These are phyloP conservation scores for Calycina herbarum DNA, from an alignment of 2,329 filamentous ascomycete species.

Conservation along the genomic window DNA sequence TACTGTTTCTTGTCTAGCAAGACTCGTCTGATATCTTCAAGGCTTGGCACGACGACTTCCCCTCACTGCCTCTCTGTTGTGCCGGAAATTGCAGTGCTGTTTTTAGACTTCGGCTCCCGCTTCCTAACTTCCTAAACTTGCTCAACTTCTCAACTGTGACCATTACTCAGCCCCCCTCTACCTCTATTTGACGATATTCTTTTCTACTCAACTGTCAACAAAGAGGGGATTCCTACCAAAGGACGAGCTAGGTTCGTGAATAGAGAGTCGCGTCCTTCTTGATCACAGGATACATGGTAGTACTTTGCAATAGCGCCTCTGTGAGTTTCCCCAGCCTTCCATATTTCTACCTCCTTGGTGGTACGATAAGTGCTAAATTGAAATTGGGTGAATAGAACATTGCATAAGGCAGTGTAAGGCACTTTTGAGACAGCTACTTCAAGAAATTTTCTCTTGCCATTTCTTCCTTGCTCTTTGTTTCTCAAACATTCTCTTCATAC, in stretches of 20 bases:
- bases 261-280: not conserved
- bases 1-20: not conserved
- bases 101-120: too few relatives aligned
- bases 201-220: not conserved
- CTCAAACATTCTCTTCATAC: too few relatives aligned
- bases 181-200: not conserved
- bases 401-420: not conserved
- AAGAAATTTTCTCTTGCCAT: too few relatives aligned
- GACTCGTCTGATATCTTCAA: not conserved
- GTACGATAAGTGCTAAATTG: not conserved
- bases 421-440: not conserved
- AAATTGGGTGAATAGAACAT: not conserved
- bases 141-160: not conserved
- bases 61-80: not conserved
- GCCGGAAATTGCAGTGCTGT: not conserved
- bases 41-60: not conserved
- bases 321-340: not conserved
- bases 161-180: not conserved
- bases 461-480: too few relatives aligned
- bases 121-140: not conserved
- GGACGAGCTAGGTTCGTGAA: not conserved
- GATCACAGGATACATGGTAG: not conserved
- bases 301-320: not conserved
- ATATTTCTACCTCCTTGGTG: not conserved
- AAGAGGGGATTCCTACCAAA: not conserved